These are phyloP conservation scores for Penicillium sp. DNA, from an alignment of 2,329 filamentous ascomycete species.

Conservation along the genomic window DNA sequence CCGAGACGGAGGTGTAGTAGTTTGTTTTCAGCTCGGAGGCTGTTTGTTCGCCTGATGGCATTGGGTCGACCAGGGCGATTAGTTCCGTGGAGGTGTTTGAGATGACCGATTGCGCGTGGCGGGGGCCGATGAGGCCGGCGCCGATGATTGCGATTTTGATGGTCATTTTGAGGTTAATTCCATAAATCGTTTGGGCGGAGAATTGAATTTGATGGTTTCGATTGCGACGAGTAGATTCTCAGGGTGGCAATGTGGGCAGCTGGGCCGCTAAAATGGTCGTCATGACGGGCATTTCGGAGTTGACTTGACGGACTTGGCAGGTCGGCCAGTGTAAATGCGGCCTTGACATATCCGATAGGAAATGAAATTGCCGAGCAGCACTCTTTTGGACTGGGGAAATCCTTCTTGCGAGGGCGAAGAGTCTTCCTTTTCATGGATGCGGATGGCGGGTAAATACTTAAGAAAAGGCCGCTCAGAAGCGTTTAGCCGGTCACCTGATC, in stretches of 20 bases:
- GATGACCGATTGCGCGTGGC: conserved; percentile 53
- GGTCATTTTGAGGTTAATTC: conserved; percentile 9
- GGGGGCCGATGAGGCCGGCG: conserved; percentile 55
- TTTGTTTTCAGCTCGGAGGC: conserved; percentile 45
- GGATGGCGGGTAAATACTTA: not conserved
- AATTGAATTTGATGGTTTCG: too few relatives aligned
- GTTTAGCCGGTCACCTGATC: not conserved
- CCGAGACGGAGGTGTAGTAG: conserved; percentile 47
- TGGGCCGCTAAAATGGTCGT: not conserved
- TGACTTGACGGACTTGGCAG: not conserved
- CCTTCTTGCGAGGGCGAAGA: conserved; percentile 1
- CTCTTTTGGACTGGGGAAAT: not conserved
- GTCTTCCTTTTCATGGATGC: not conserved
- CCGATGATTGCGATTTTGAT: conserved; percentile 53
- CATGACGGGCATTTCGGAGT: not conserved
- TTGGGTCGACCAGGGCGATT: conserved; percentile 53
- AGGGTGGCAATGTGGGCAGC: too few relatives aligned
- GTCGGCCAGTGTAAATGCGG: not conserved
- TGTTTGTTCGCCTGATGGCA: conserved; percentile 39
- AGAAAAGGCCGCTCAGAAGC: not conserved
- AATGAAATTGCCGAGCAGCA: not conserved
- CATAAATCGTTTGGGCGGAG: too few relatives aligned
- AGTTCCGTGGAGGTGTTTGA: conserved; percentile 45
- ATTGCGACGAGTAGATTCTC: too few relatives aligned
- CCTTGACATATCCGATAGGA: conserved; percentile 5